A percentile compares a stretch with the other conserved stretches of the same genome.
These are phyloP conservation scores for Aspergillus wentii DNA, from an alignment of 495 filamentous ascomycete species.

Conservation along the genomic window DNA sequence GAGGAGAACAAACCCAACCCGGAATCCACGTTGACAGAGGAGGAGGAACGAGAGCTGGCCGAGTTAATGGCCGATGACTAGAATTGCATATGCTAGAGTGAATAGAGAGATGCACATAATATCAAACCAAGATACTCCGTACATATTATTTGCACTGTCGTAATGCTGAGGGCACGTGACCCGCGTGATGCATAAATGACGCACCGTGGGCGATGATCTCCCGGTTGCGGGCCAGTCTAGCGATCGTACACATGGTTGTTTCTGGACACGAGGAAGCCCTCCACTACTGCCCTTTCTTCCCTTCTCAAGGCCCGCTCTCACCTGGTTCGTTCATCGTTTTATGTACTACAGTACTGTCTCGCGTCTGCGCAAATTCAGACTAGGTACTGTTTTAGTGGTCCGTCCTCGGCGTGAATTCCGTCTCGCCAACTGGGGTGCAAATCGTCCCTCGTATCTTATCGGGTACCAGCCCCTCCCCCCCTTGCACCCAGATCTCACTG, in stretches of 20 bases:
- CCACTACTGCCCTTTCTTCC: no score
- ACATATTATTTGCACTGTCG: not conserved
- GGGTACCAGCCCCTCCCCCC: not conserved
- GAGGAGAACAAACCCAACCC: slow-evolving; percentile 37
- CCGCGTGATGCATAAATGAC: slow-evolving; percentile 30
- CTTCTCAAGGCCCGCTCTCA: no score
- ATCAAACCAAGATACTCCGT: not conserved
- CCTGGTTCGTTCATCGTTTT: no score
- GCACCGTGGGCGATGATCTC: slow-evolving; percentile 31
- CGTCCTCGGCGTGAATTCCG: no score
- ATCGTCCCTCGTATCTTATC: slow-evolving; percentile 11
- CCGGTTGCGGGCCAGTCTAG: slow-evolving; percentile 21
- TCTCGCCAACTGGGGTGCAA: no score
- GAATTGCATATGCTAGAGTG: slow-evolving; percentile 1
- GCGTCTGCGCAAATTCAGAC: no score
- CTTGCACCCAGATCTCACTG: slow-evolving; percentile 1
- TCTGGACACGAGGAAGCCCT: no score
- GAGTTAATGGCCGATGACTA: slow-evolving; percentile 63
- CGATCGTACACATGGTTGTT: no score
- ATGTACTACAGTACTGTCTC: no score
- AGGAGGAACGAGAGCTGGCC: slow-evolving; percentile 83
- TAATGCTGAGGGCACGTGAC: slow-evolving; percentile 20
- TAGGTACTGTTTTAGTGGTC: no score
- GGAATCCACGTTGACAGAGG: slow-evolving; percentile 59
- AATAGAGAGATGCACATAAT: not conserved